Evolutionary conservation across 192 early-diverging fungal genomes (phyloP), one percentile per base, ranked within the genome.

Genomic region (Coemansia sp.): DNA sequence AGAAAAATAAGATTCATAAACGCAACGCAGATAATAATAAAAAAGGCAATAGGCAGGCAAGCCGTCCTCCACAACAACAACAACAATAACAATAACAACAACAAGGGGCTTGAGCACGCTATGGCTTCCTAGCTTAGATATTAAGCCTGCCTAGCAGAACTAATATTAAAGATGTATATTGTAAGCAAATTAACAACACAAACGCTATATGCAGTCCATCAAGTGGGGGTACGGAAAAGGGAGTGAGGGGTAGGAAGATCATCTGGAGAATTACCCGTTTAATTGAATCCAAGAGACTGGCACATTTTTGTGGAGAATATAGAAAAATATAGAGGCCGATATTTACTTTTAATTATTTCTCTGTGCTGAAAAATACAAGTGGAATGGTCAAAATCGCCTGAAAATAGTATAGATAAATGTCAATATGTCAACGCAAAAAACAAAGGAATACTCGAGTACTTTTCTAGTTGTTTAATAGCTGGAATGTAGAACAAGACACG

Each of bases 241-340:
- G 57, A 6, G 57, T 7, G 57, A 6, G 57, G 13, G 55, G 32
- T 16, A 3, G 3, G 5, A 57, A 14, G 19, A 57, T 25, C 55
- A 39, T 14, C 32, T 14, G 55, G 55, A 16, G 32, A 8, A 57
- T 57, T 32, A 37, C 55, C 55, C 2, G 55, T 25, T 57, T 57
- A 37, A 57, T 59, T 59, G 57, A n/a, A n/a, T 41, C 57, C 57
- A 41, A 16, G 57, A 41, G 57, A 2, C 57, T n/a, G 57, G 57
- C 8, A 50, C 20, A 5, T 2, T 25, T 54, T 17, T 54, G 51
- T 22, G 19, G 51, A 54, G 51, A 25, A 54, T 4, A 14, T 22
- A 54, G 51, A 4, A 45, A 11, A 25, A 54, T 25, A 4, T 54
- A 25, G 20, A 25, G 19, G 17, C 2, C 20, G 20, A 12, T 7